Evolutionary conservation across 2,329 filamentous ascomycete genomes (phyloP), one percentile per base, ranked within the genome.

Genomic region (Sarocladium strictum): DNA sequence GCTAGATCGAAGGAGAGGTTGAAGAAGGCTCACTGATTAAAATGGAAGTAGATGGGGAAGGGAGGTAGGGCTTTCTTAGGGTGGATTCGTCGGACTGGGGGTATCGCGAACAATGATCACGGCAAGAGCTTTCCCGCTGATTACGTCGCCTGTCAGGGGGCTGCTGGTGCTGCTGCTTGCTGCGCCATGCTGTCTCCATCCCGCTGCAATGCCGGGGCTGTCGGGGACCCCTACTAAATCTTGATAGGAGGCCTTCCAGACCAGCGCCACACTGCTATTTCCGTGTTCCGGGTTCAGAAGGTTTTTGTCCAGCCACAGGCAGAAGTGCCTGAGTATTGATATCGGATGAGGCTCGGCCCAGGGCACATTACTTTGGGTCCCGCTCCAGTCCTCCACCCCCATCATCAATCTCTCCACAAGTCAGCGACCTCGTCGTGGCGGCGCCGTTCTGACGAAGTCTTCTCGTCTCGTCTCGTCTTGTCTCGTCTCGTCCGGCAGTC

Each of bases 121-220:
- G 47, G 35, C 23, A 51, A 29, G 47, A 51, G 27, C 27, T 35
- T 21, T 35, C 47, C 11, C 29, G 47, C 47, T 51, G 47, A 51
- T 51, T 51, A 51, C 47, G 47, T 51, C 47, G 26, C 47, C 47
- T n/a, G 10, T 19, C 47, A 47, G 43, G 43, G 43, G 43, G 23
- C 43, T 3, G 5, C 6, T 10, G 7, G 12, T n/a, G 9, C 24
- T n/a, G n/a, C n/a, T n/a, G n/a, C 15, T 12, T 24, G 21, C 43
- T 47, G 43, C 43, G 43, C 43, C 24, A 47, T 29, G 23, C 43
- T 47, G 24, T 15, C 43, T n/a, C 17, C 11, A 6, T 14, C 35
- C 11, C 11, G 38, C 17, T 43, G 12, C 4, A 27, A 27, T 47
- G 43, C 23, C 21, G 23, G 11, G 23, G 43, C 43, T 43, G 40